Evolutionary conservation across 768 basidiomycete species (phyloP), one percentile per base, ranked within the genome.

Genomic region (Boletus tomentosulus): DNA sequence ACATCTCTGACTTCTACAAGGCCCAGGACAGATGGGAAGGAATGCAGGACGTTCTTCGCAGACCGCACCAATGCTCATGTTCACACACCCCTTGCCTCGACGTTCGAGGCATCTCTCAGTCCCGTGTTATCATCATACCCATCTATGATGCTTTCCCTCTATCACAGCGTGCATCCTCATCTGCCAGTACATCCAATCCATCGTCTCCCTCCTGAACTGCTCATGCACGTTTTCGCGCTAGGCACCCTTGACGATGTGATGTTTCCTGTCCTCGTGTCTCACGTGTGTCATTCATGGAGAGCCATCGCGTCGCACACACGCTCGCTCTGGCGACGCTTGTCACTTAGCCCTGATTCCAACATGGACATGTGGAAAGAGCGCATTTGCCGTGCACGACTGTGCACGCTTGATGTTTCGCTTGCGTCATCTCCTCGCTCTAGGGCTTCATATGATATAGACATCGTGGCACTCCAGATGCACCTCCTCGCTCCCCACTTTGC

Each of bases 261-360:
- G 71, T 76, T 87, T 34, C 83, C 86, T 22, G 59, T 88, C 56
- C 69, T 72, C 42, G 74, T 87, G 46, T 88, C 87, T 8, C 87
- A 87, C 58, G 84, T 87, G 51, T 89, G 85, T 66, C 73, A 77
- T 43, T 64, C 70, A 33, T 90, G 87, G 86, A 75, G 87, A 41
- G 69, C 77, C 34, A 73, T 87, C 28, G 78, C 83, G 15, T 71
- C 86, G 28, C 78, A 76, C 45, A 83, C 84, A 6, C 85, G 81
- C 16, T 61, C 76, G 1, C 71, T 90, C 51, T 90, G 88, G 88
- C 74, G 84, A 54, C 76, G 76, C 57, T 76, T 90, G 55, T 69
- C 71, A 12, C 73, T 87, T 52, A 68, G 71, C 56, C 73, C 78
- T 6, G 65, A 76, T 41, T 69, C 65, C 15, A 58, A 62, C 9